Percentiles rank a stretch among this genome's conserved stretches.
phyloP scores from a whole-genome alignment of 768 basidiomycete genomes.

The Candolleomyces efflorescens region DNA sequence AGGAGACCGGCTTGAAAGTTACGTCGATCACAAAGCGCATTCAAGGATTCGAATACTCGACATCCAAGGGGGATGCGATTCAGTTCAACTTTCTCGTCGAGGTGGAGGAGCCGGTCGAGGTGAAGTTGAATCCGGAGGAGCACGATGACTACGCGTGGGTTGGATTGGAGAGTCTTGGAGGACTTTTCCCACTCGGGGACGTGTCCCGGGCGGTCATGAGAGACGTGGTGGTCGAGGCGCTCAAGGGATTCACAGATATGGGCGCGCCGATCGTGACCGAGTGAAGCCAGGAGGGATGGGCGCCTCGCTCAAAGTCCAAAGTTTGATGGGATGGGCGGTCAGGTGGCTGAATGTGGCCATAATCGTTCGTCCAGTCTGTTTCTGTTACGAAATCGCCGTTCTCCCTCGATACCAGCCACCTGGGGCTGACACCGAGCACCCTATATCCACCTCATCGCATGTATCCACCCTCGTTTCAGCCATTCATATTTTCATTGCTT shows the following conservation, averaged over 20 bases:
- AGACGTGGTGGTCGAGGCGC: not conserved
- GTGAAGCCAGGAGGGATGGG: too few relatives aligned
- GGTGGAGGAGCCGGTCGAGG: constrained; percentile 2
- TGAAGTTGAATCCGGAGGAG: constrained; percentile 8
- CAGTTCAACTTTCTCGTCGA: constrained; percentile 13
- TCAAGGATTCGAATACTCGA: constrained; percentile 12
- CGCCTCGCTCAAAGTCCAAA: too few relatives aligned
- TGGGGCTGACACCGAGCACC: too few relatives aligned
- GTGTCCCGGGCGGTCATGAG: not conserved
- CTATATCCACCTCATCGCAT: too few relatives aligned
- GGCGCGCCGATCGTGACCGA: too few relatives aligned
- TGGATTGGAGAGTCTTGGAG: constrained; percentile 3
- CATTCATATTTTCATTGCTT: too few relatives aligned
- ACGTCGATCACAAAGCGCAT: constrained; percentile 1
- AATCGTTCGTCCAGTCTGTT: too few relatives aligned
- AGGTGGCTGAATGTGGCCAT: too few relatives aligned
- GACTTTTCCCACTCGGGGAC: not conserved
- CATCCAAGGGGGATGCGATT: constrained; percentile 7
- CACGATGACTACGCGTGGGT: constrained; percentile 11
- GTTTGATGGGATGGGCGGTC: too few relatives aligned
- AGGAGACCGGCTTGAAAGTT: constrained; percentile 11
- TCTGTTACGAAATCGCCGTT: too few relatives aligned
- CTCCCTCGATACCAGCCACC: too few relatives aligned
- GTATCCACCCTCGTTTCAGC: too few relatives aligned
- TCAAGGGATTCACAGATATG: not conserved